Base-by-base conservation (phyloP, 441 rosid genomes). In the Syzygium malaccense region DNA sequence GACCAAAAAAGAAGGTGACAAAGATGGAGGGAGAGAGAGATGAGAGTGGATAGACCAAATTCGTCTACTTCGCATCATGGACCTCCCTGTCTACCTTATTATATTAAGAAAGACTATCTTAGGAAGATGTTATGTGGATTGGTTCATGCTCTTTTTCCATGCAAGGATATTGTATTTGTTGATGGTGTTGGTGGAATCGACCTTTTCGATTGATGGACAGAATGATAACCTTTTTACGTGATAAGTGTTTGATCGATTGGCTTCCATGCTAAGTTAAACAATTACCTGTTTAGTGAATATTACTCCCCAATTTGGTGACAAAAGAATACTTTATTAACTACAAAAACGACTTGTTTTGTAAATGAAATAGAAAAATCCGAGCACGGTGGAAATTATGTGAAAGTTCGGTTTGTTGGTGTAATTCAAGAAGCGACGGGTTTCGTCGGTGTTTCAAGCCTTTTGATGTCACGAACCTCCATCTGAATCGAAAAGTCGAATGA, bases 381-480 rank as follows among this genome's bases (percentile, higher is more conserved):
- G 7, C 3, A 6, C 0, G 0, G 0, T 11, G 0, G 1, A 20
- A 71, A 6, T 37, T 11, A 71, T 1, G 17, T 20, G 28, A 71
- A 71, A 71, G 1, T 0, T 71, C 0, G 3, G 62, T 1, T 57
- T 4, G 19, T 57, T 10, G 0, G 17, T 12, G 3, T 20, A 11
- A 20, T 1, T 1, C 14, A 11, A 75, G 9, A 23, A 75, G 17
- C 23, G 2, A 75, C 0, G 0, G 5, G 10, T 71, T 12, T 37
- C 13, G 8, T 12, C 0, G 3, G 5, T 37, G 17, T 37, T 37
- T 20, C 41, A 1, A 6, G 20, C 80, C 28, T 71, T 71, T 37
- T 7, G 0, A 71, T 37, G 9, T 11, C 28, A 13, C 0, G 51
- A 71, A 37, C 14, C 83, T 37, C 83, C 6, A 71, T 23, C 6